Base-by-base conservation (phyloP, 371 early-diverging fungal genomes). In the Circinella minor region DNA sequence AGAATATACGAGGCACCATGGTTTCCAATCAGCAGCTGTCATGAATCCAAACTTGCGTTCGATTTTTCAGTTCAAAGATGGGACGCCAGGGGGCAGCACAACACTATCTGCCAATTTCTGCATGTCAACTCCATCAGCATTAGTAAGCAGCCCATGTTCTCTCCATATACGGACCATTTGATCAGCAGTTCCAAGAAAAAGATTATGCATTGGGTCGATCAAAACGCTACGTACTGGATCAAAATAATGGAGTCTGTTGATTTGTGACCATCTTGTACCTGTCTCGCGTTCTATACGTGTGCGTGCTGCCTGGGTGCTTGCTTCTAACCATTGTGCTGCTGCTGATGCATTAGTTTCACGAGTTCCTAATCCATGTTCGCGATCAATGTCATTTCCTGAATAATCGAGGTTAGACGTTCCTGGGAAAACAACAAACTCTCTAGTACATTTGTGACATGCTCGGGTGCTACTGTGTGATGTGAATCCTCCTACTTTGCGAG, bases 121-220 rank as follows among this genome's bases (percentile, higher is more conserved):
- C 67, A 67, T 60, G 7, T n/a, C 20, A 7, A 36, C 6, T 11
- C 47, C 6, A 10, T 38, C 27, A 2, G 20, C 5, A 20, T 55
- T 57, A 3, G 39, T 15, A 7, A 67, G 39, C 14, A 67, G 18
- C 15, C 61, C 61, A 15, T 37, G 61, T 5, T 11, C n/a, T 39
- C 9, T 61, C 62, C 62, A 55, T 3, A 39, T 55, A n/a, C 7
- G 5, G 7, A 36, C 18, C 37, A 67, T 61, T 18, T 65, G 17
- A n/a, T 65, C 64, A 1, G 68, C 61, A 15, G 65, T 65, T 4
- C 70, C 70, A 34, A 70, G 48, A 37, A 60, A 67, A 11, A 61
- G 36, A 27, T 69, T 67, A 57, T 74, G 74, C 67, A 66, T 62
- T 10, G 66, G 43, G 51, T 74, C 74, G 27, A 74, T 47, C 10